A percentile compares a stretch with the other conserved stretches of the same genome.
Conservation (phyloP, 768 basidiomycete genomes). For the Imleria badia region DNA sequence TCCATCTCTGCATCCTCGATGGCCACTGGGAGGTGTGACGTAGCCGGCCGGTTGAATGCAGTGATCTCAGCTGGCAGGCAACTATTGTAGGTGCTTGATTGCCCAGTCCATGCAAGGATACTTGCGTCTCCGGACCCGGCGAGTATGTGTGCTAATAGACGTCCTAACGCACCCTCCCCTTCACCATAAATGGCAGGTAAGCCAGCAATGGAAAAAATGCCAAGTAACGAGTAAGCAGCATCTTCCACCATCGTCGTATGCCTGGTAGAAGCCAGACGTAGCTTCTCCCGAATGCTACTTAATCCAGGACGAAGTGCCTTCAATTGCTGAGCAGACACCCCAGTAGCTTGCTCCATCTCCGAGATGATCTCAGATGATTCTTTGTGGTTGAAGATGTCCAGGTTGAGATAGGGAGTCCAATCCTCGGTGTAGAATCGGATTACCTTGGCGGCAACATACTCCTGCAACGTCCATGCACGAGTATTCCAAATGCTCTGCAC, state of each 20-base stretch:
- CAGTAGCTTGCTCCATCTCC: background rate
- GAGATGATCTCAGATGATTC: background rate
- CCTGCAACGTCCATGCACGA: background rate
- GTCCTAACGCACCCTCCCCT: background rate
- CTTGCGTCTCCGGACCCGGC: background rate
- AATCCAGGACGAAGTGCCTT: background rate
- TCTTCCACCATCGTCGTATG: background rate
- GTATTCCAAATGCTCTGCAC: background rate
- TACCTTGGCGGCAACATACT: background rate
- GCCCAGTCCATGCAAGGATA: background rate
- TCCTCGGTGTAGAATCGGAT: background rate
- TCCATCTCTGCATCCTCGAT: too few relatives aligned
- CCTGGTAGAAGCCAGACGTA: background rate
- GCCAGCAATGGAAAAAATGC: background rate
- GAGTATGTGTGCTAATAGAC: background rate
- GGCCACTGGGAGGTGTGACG: too few relatives aligned
- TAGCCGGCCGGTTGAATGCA: too few relatives aligned
- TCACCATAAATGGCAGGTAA: background rate
- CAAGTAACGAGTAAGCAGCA: background rate
- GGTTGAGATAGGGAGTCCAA: background rate
- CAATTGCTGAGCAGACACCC: background rate
- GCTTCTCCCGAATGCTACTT: background rate
- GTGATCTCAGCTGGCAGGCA: background rate
- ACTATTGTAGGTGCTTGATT: background rate
- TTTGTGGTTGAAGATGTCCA: background rate